Evolutionary conservation across 129 eudicot genomes (phyloP).

Genomic region (Saposhnikovia divaricata): DNA sequence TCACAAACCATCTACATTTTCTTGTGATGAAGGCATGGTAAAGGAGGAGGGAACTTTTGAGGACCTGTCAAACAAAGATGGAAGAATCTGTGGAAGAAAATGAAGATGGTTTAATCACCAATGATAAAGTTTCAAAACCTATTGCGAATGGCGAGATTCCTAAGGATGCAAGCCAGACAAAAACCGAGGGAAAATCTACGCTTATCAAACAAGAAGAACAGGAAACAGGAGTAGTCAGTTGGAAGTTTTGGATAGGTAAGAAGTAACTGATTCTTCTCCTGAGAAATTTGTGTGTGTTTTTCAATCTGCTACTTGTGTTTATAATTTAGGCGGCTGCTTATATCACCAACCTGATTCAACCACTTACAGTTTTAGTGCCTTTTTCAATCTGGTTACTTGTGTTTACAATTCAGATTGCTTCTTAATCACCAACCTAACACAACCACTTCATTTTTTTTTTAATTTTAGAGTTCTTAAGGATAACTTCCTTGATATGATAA

Average conservation of each 20-base stretch:
- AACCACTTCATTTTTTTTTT: neutral
- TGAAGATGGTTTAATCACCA: slow-evolving; percentile 22
- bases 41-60: slow-evolving; percentile 94
- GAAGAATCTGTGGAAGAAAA: slow-evolving; percentile 65
- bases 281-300: neutral
- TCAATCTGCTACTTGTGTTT: neutral
- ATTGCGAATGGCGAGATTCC: slow-evolving; percentile 42
- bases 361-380: neutral
- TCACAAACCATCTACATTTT: slow-evolving; percentile 94
- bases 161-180: slow-evolving; percentile 34
- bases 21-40: slow-evolving; percentile 80
- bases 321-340: neutral
- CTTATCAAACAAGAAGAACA: slow-evolving; percentile 89
- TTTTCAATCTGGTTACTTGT: neutral
- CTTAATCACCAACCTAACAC: neutral
- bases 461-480: neutral
- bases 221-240: slow-evolving; percentile 87
- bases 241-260: slow-evolving; percentile 76
- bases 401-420: neutral
- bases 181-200: slow-evolving; percentile 52
- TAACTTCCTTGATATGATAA: neutral
- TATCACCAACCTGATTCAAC: neutral
- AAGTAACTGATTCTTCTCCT: slow-evolving; percentile 1
- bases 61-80: slow-evolving; percentile 73
- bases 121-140: slow-evolving; percentile 27